Evolutionary conservation across 208 protist genomes (phyloP), one percentile per base, ranked within the genome.

Genomic region (Trypanosoma brucei): DNA sequence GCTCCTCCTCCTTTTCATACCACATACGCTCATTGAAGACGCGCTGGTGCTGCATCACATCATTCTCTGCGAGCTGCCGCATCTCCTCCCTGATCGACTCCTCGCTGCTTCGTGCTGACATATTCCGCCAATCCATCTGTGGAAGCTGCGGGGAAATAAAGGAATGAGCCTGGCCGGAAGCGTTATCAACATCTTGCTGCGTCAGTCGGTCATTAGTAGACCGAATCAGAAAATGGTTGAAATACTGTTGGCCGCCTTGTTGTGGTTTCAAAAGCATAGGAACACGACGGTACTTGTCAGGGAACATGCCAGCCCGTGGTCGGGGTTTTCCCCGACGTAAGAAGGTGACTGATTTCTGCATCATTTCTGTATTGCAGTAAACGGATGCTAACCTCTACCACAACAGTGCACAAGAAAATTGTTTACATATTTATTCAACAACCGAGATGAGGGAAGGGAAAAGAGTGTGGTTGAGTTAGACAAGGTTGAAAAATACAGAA

Each of bases 181-280:
- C 58, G 36, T 52, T 60, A 11, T 57, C 57, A n/a, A 39, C 58
- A 51, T 50, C 58, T 14, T 48, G 53, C 50, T 63, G 54, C 2
- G 49, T 39, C 30, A 68, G 30, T 6, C 57, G 61, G 44, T 90
- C 81, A 59, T 92, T 91, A 30, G 86, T 84, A 40, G 81, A 75
- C 49, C 76, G 81, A 58, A 92, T 81, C 39, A 93, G 68, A 62
- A 91, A 92, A 9, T 85, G 62, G 44, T 65, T 77, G 61, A 95
- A 95, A 69, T 81, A 86, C 76, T 92, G 86, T 65, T 95, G 89
- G 13, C 89, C 89, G 57, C 85, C 85, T 53, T 95, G 89, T 68
- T 92, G 81, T 14, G 84, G 89, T 62, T 89, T 92, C 49, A 93
- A 72, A 22, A 88, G 66, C 7, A 65, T 37, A 9, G 89, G 89